Evolutionary conservation across 352 stramenopile genomes (phyloP).

Genomic region (Phytophthora litchii): DNA sequence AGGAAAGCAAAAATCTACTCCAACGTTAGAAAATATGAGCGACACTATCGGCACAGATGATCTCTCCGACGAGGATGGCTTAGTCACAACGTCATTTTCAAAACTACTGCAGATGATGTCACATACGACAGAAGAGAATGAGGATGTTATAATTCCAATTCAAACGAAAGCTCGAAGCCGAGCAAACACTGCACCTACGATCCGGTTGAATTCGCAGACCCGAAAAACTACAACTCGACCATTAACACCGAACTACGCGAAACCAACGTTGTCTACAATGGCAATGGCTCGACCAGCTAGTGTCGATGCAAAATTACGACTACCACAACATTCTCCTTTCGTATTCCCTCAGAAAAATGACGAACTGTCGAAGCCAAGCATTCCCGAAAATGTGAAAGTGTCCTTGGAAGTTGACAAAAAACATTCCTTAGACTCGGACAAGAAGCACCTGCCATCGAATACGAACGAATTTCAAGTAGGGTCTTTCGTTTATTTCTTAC

Average conservation of each 20-base stretch:
- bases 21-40: neutral
- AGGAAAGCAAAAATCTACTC: constrained; percentile 12
- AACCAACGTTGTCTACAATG: constrained; percentile 19
- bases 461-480: constrained; percentile 35
- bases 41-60: neutral
- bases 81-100: constrained; percentile 40
- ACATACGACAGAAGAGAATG: constrained; percentile 9
- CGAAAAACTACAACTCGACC: neutral
- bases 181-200: constrained; percentile 12
- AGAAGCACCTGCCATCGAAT: constrained; percentile 22
- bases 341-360: constrained; percentile 14
- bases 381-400: neutral
- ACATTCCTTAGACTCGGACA: too few relatives aligned
- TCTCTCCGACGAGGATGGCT: constrained; percentile 10
- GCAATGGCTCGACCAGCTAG: constrained; percentile 23
- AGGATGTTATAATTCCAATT: constrained; percentile 10
- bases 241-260: constrained; percentile 28
- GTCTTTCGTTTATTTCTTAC: constrained; percentile 44
- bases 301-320: constrained; percentile 19
- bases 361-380: neutral
- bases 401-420: neutral
- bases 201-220: neutral
- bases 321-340: constrained; percentile 5
- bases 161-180: constrained; percentile 6
- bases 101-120: constrained; percentile 42